Base-by-base conservation (phyloP, 768 basidiomycete species). In the Butyriboletus loyo region DNA sequence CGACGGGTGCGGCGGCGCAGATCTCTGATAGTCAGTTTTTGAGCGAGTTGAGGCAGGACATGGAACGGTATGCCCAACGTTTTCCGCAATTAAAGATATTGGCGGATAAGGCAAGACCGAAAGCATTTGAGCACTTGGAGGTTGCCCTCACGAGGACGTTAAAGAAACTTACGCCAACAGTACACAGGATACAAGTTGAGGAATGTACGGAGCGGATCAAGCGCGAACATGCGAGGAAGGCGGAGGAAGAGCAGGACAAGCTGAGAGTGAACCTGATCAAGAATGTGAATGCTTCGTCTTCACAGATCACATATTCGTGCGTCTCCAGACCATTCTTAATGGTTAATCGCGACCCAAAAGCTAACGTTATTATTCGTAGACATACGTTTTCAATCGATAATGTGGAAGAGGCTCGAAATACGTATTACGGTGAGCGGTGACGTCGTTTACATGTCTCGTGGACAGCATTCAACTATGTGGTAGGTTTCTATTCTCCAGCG, bases 201-300 rank as follows among this genome's bases (percentile, higher is more conserved):
- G 54, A 49, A 0, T 55, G 44, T 35, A 19, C 0, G 4, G 34
- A 34, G 7, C 28, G 8, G 11, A 52, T 58, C 37, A 39, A 37
- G 17, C 34, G 17, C 14, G 53, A 58, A 7, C 10, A 40, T 17
- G 34, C 1, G 8, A 55, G 24, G 24, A 27, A 11, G 0, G 61
- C 54, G 13, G 42, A 52, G 2, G 52, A 55, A 37, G 54, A 67
- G 1, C 51, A 27, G 5, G 7, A 35, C 0, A 42, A 34, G 17
- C 7, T 65, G 17, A 65, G 66, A 32, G 17, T 42, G 11, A 7
- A 47, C 5, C 25, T 67, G 13, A 69, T 67, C 46, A 40, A 37
- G 17, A 41, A 53, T 7, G 10, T 69, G 14, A 67, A 67, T 22
- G 10, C 8, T 1, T 14, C 44, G 15, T 66, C 67, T 10, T 14